Percentiles rank a stretch among this genome's conserved stretches.
These are phyloP conservation scores for Monilinia fructicola DNA, from an alignment of 2,329 filamentous ascomycete genomes.

Conservation along the genomic window DNA sequence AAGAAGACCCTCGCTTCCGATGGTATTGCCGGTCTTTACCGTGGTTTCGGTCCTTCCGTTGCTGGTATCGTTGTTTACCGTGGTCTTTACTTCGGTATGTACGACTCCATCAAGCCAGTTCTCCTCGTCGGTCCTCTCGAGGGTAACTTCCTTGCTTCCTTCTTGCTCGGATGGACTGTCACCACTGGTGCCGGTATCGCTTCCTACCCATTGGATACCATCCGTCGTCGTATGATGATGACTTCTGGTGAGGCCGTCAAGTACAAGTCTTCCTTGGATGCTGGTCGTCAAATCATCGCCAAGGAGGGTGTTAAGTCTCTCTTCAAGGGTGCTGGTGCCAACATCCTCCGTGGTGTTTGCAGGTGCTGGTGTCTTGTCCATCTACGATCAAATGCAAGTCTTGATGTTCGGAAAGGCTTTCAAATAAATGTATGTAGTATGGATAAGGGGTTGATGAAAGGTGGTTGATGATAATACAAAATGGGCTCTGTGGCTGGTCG, in stretches of 20 bases:
- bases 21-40: conserved; percentile 99
- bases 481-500: conserved; percentile 28
- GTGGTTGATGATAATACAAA: conserved; percentile 25
- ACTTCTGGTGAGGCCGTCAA: conserved; percentile 97
- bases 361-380: conserved; percentile 99
- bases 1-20: conserved; percentile 99
- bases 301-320: conserved; percentile 98
- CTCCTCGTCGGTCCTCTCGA: conserved; percentile 86
- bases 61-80: conserved; percentile 99
- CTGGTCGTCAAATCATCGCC: conserved; percentile 93
- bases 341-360: conserved; percentile 99
- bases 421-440: conserved; percentile 56
- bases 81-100: conserved; percentile 99
- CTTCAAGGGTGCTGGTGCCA: conserved; percentile 99
- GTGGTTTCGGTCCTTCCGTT: conserved; percentile 99
- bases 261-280: conserved; percentile 97
- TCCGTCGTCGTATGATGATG: conserved; percentile 99
- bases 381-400: conserved; percentile 99
- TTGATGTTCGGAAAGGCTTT: conserved; percentile 99
- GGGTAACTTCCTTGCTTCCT: conserved; percentile 99
- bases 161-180: conserved; percentile 97
- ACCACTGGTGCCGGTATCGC: conserved; percentile 99
- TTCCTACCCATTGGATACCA: conserved; percentile 99
- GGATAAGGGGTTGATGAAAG: conserved; percentile 17
- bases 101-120: conserved; percentile 99